phyloP scores from a whole-genome alignment of 441 rosid genomes.

The Populus trichocarpa region DNA sequence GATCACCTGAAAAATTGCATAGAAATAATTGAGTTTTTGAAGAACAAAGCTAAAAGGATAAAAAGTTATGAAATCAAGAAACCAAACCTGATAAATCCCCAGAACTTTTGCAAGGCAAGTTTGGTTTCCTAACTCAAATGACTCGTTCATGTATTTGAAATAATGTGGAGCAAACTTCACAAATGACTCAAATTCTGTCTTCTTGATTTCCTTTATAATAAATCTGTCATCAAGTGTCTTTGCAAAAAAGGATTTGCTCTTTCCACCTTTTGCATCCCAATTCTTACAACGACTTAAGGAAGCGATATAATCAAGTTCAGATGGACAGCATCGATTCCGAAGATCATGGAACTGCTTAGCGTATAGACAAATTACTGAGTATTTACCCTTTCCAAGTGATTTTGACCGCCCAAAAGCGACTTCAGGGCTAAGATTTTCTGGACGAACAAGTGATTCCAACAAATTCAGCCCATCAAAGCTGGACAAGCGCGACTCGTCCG shows the following conservation, averaged over 20 bases:
- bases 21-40: slow-evolving; percentile 12
- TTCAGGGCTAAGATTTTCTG: slow-evolving; percentile 48
- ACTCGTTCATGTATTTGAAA: slow-evolving; percentile 78
- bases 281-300: slow-evolving; percentile 83
- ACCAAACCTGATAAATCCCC: slow-evolving; percentile 88
- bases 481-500: slow-evolving; percentile 56
- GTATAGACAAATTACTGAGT: slow-evolving; percentile 67
- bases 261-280: slow-evolving; percentile 99
- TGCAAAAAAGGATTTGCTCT: slow-evolving; percentile 84
- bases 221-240: slow-evolving; percentile 88
- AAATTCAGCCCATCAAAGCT: slow-evolving; percentile 76
- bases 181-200: slow-evolving; percentile 88
- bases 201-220: slow-evolving; percentile 93
- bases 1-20: slow-evolving; percentile 51
- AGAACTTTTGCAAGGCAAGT: slow-evolving; percentile 96
- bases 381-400: slow-evolving; percentile 72
- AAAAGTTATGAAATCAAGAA: background rate
- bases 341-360: slow-evolving; percentile 78
- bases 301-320: slow-evolving; percentile 84
- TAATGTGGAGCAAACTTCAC: slow-evolving; percentile 76
- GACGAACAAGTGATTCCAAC: slow-evolving; percentile 61
- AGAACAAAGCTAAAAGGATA: background rate
- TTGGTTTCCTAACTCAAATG: slow-evolving; percentile 73
- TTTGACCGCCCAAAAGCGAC: slow-evolving; percentile 66
- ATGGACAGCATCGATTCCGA: slow-evolving; percentile 59